These are phyloP conservation scores for Rhododendron molle DNA, from an alignment of 148 eudicot species.

Conservation along the genomic window DNA sequence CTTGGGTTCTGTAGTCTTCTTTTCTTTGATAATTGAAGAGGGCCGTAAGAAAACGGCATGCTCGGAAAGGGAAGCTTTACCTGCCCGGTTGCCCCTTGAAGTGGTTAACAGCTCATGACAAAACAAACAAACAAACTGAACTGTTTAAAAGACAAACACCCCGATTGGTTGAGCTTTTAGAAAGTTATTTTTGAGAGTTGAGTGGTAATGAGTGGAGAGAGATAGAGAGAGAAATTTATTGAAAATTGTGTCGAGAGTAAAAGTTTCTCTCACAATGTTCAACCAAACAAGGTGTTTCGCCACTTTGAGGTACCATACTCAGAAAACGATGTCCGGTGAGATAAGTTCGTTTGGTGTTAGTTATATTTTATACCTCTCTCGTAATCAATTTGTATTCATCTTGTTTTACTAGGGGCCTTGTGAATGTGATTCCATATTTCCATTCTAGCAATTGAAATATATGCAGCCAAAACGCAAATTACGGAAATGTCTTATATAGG, in stretches of 20 bases:
- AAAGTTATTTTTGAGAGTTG: too few relatives aligned
- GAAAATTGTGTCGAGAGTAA: too few relatives aligned
- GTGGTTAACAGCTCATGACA: not conserved
- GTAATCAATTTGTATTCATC: not conserved
- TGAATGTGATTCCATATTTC: not conserved
- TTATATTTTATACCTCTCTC: not conserved
- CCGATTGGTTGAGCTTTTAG: too few relatives aligned
- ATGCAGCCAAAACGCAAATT: not conserved
- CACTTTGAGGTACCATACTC: not conserved
- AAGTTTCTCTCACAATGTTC: too few relatives aligned
- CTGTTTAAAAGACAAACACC: too few relatives aligned
- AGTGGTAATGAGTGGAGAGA: too few relatives aligned
- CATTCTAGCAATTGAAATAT: not conserved
- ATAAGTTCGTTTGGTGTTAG: not conserved
- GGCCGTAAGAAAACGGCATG: not conserved
- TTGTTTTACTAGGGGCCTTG: not conserved
- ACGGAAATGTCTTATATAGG: not conserved
- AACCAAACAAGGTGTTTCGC: too few relatives aligned
- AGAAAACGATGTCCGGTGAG: not conserved
- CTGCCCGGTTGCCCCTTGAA: not conserved
- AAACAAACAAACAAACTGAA: not conserved
- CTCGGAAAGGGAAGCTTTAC: not conserved
- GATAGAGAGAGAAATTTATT: too few relatives aligned
- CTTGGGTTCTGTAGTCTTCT: too few relatives aligned
- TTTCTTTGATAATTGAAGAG: too few relatives aligned